phyloP scores from a whole-genome alignment of 2,329 filamentous ascomycete species.

The Cordyceps cicadae region DNA sequence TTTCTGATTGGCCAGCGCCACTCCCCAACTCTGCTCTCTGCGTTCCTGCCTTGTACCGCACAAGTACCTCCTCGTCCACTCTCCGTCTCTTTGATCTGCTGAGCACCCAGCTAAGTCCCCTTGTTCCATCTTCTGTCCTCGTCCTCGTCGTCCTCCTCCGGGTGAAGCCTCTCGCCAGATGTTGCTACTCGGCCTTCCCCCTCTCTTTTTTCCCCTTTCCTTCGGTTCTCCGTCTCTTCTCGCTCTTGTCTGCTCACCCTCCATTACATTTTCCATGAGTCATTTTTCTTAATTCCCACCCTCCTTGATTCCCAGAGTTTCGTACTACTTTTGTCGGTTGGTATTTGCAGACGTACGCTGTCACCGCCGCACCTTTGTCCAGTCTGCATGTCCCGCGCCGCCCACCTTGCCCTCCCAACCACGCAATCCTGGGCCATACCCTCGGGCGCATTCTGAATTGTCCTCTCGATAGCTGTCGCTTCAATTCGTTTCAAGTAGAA shows the following conservation, averaged over 20 bases:
- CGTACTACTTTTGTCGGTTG: conserved; percentile 14
- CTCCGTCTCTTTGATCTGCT: conserved; percentile 9
- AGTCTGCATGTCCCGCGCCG: conserved; percentile 1
- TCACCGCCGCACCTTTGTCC: background rate
- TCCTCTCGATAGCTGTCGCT: conserved; percentile 12
- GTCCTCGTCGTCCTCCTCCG: background rate
- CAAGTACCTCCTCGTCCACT: background rate
- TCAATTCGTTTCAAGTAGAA: background rate
- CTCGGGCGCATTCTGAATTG: conserved; percentile 27
- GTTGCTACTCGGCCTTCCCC: conserved; percentile 14
- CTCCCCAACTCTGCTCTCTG: conserved; percentile 10
- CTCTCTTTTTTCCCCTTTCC: conserved; percentile 15
- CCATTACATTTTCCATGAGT: conserved; percentile 24
- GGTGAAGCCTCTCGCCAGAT: conserved; percentile 12
- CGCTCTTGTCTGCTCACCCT: conserved; percentile 16
- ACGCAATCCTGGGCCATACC: conserved; percentile 16
- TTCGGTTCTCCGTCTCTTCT: conserved; percentile 13
- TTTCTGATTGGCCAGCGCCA: conserved; percentile 31
- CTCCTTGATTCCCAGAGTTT: conserved; percentile 19
- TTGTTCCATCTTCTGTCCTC: conserved; percentile 1
- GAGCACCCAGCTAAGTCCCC: background rate
- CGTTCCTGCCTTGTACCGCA: background rate
- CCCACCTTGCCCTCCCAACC: conserved; percentile 1
- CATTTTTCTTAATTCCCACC: conserved; percentile 18
- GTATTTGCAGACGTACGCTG: background rate